Base-by-base conservation (phyloP, 768 basidiomycete genomes). In the Hypsizygus marmoreus region DNA sequence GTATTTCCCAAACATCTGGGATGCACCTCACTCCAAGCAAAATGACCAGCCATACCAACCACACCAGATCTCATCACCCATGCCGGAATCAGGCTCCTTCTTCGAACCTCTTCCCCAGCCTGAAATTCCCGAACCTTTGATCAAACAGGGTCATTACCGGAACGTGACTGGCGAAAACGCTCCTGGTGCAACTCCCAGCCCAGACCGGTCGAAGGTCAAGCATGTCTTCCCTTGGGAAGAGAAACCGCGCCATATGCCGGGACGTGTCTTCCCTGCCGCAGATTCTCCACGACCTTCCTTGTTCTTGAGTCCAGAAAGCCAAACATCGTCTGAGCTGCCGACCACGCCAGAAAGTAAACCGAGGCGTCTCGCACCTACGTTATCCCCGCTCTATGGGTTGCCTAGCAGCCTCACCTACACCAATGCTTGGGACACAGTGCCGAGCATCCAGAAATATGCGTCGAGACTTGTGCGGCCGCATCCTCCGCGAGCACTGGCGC, bases 161-260 rank as follows among this genome's bases (percentile, higher is more conserved):
- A 78, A 77, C 57, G 81, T 88, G 14, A 74, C 73, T 1, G 76
- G 76, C n/a, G 76, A 77, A 17, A 68, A 67, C 29, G 55, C 63
- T n/a, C 52, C 61, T 23, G 69, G 72, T 9, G 55, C 61, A 12
- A 66, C 69, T 10, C 76, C 78, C 5, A 77, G 73, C 53, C 91
- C 93, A 3, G 89, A 94, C 61, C 76, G 71, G 20, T 68, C 67
- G 19, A 88, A 88, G 58, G 79, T 95, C 16, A 85, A 84, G 49
- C 71, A 77, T 25, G 73, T 97, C 25, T 98, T 99, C 65, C 94
- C 95, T n/a, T 99, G 95, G 95, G 95, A 99, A 62, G 79, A 83
- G 47, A 78, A 79, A 55, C 84, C 80, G 10, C 81, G 87, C 24
- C 76, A 72, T 37, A 54, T 75, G 51, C 90, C 89, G 11, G 74